Evolutionary conservation across 192 early-diverging fungal genomes (phyloP), one percentile per base, ranked within the genome.

Genomic region (Podila minutissima): DNA sequence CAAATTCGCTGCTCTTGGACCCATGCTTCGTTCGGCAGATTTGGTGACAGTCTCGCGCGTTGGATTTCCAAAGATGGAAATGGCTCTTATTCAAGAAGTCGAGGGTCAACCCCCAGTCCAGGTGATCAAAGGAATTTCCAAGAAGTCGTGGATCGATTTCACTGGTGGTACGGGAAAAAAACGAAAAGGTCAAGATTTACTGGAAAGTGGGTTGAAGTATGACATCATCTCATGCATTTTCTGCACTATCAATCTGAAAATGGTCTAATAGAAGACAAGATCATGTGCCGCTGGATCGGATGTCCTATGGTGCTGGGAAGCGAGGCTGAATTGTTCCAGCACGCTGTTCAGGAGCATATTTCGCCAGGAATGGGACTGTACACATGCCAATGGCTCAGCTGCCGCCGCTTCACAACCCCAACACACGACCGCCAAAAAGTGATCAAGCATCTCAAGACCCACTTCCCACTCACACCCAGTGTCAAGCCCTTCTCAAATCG

Each of bases 371-470:
- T 75, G 72, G 72, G 68, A 0, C 59, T 72, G 24, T 88, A 84
- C 32, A 75, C 68, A 0, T 89, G 88, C 46, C 72, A 86, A 22
- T 90, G 89, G 89, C 84, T 86, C 62, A 82, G 75, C 29, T 90
- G 89, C 55, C 37, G 60, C 32, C 82, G 84, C 24, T 84, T 84
- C 59, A 67, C 75, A 31, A 74, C 60, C 6, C 76, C 77, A 28
- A 72, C 75, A 2, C 49, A 67, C 41, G 75, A 75, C 58, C 78
- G 84, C 8, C 69, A 71, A 38, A 28, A 70, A 37, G 77, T 88
- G 13, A 72, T 88, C 24, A 72, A 71, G 32, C 89, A 89, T 66
- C 67, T 89, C 33, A 86, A 87, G 41, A 88, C 81, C 28, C 88
- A 90, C 59, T 86, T 88, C 67, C 84, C 84, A 15, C 66, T 82